A percentile compares a stretch with the other conserved stretches of the same genome.
Evolutionary conservation across 345 rosid genomes (phyloP).

Genomic region (Mallotus nudiflorus): DNA sequence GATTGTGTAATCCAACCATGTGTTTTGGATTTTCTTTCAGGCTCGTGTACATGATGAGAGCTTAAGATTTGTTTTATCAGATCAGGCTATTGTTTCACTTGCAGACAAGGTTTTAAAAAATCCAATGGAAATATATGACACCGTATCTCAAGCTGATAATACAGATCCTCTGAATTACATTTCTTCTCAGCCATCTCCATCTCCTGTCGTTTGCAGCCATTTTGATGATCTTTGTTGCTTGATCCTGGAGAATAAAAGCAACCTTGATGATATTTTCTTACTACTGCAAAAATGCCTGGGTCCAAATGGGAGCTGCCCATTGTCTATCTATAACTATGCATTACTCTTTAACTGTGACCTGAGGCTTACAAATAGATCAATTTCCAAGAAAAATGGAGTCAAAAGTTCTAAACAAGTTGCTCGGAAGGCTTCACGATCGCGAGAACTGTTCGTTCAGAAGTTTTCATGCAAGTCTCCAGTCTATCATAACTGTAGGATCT

Average conservation of each 20-base stretch:
- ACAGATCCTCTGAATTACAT: slow-evolving; percentile 44
- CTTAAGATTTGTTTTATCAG: slow-evolving; percentile 74
- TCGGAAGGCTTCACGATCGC: slow-evolving; percentile 76
- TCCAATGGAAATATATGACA: slow-evolving; percentile 43
- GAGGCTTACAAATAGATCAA: slow-evolving; percentile 36
- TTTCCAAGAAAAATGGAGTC: slow-evolving; percentile 51
- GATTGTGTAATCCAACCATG: slow-evolving; percentile 14
- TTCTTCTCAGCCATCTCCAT: slow-evolving; percentile 55
- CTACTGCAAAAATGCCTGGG: slow-evolving; percentile 68
- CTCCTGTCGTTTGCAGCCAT: slow-evolving; percentile 71
- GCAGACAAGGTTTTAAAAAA: slow-evolving; percentile 51
- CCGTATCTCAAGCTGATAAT: slow-evolving; percentile 62
- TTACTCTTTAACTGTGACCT: slow-evolving; percentile 54
- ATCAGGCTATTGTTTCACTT: slow-evolving; percentile 71
- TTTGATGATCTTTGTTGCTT: slow-evolving; percentile 50
- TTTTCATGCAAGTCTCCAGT: slow-evolving; percentile 98
- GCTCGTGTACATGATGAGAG: slow-evolving; percentile 97
- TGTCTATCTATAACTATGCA: slow-evolving; percentile 69
- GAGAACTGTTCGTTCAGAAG: slow-evolving; percentile 79
- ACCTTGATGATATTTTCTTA: slow-evolving; percentile 44
- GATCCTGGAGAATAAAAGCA: slow-evolving; percentile 42
- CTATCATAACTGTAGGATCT: slow-evolving; percentile 93
- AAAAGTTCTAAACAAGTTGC: slow-evolving; percentile 54
- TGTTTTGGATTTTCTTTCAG: slow-evolving; percentile 44
- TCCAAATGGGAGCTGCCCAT: slow-evolving; percentile 67